Conservation (phyloP, 176 grass and related monocot genomes). For the Echinochloa phyllopogon region DNA sequence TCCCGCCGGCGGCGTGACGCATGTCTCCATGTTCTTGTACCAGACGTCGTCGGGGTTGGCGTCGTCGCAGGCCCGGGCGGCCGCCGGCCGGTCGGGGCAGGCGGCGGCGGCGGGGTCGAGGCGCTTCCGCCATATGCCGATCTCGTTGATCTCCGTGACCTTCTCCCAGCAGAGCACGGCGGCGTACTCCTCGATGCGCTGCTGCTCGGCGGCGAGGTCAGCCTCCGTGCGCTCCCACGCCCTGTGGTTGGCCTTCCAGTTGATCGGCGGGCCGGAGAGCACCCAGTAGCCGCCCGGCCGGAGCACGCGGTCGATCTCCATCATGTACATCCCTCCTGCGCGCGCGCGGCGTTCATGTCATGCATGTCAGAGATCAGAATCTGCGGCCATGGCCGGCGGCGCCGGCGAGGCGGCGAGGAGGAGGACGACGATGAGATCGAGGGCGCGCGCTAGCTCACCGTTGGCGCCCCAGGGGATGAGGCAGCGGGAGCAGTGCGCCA, state of each 20-base stretch:
- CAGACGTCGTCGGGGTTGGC: slow-evolving; percentile 74
- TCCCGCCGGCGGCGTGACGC: slow-evolving; percentile 46
- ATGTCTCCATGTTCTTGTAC: slow-evolving; percentile 92
- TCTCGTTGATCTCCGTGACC: slow-evolving; percentile 70
- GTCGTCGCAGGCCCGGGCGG: slow-evolving; percentile 50
- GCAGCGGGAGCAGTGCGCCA: slow-evolving; percentile 97
- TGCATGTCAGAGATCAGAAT: too few relatives aligned
- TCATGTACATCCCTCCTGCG: slow-evolving; percentile 85
- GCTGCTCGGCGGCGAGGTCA: slow-evolving; percentile 75
- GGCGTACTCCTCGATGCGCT: slow-evolving; percentile 71
- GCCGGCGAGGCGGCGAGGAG: too few relatives aligned
- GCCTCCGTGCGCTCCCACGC: slow-evolving; percentile 72
- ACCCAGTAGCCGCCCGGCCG: slow-evolving; percentile 91
- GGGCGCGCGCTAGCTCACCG: too few relatives aligned
- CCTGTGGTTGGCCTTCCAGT: slow-evolving; percentile 66
- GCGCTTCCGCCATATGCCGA: slow-evolving; percentile 82
- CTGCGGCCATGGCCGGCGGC: too few relatives aligned
- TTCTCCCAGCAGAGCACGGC: slow-evolving; percentile 91
- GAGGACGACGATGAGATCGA: too few relatives aligned
- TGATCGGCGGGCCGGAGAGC: slow-evolving; percentile 90
- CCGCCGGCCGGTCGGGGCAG: slow-evolving; percentile 32
- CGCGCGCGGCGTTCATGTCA: too few relatives aligned
- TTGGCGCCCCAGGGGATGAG: slow-evolving; percentile 85
- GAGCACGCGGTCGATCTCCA: slow-evolving; percentile 94
- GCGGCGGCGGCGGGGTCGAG: slow-evolving; percentile 42